Base-by-base conservation (phyloP, 768 basidiomycete species). In the Pleurotus ostreatus region DNA sequence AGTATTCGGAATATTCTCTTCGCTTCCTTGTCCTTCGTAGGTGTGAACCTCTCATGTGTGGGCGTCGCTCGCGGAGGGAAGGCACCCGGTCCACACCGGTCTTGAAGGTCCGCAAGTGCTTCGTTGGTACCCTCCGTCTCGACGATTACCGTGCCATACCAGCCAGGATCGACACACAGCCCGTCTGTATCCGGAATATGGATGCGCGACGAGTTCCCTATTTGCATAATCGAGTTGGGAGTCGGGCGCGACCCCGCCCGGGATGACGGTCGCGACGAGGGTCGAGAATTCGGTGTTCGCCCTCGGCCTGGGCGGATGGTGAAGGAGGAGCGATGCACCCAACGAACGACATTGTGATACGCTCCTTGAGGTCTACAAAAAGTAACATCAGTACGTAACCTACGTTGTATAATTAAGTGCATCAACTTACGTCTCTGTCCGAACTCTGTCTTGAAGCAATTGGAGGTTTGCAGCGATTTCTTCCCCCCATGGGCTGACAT, bases 71-170 rank as follows among this genome's bases (percentile, higher is more conserved):
- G 72, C 0, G 83, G 82, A 26, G 89, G 85, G 64, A 88, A 88
- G 8, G 76, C 82, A 0, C 82, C 81, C 6, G 78, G 78, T 1
- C 86, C 81, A 69, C 90, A 91, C 3, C 91, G 80, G 48, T 76
- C 79, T 61, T 88, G 87, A 59, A 94, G 74, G 68, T 93, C 92
- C 16, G 80, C 82, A 22, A 92, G 78, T 8, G 88, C 84, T 64
- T 94, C 92, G 65, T 92, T 88, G 43, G 92, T 94, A 39, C 91
- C 91, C 66, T 93, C 90, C 9, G 89, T 84, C 73, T 94, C 92
- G 22, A 94, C 80, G 23, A 94, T 81, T 45, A 94, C 79, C 0
- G 81, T 86, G 2, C 92, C 92, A 62, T 85, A 88, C 92, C 92
- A 94, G 41, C 87, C 85, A 3, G 84, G 71, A 65, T 94, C 90